Evolutionary conservation across 2,329 filamentous ascomycete genomes (phyloP).

Genomic region (Colletotrichum sidae): DNA sequence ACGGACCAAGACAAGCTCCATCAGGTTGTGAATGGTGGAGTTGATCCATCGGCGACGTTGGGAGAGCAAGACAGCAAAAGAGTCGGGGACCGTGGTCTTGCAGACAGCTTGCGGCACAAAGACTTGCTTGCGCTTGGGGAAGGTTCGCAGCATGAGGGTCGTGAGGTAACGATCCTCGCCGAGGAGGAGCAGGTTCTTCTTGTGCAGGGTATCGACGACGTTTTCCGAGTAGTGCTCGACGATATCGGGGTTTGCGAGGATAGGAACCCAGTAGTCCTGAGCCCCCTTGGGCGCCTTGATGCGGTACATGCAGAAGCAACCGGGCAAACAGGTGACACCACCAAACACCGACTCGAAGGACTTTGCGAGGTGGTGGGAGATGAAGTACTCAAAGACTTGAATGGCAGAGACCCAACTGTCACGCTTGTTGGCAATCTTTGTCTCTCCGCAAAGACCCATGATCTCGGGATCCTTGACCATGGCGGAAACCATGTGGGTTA

Average conservation of each 20-base stretch:
- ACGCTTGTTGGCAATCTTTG: constrained; percentile 99
- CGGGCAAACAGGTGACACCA: constrained; percentile 97
- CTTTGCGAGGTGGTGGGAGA: constrained; percentile 96
- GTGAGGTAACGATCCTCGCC: constrained; percentile 96
- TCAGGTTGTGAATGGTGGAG: constrained; percentile 97
- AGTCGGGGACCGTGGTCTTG: constrained; percentile 96
- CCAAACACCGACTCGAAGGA: constrained; percentile 98
- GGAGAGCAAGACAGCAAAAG: constrained; percentile 91
- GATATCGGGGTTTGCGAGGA: constrained; percentile 96
- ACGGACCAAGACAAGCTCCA: constrained; percentile 94
- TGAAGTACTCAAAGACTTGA: constrained; percentile 99
- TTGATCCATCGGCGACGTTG: constrained; percentile 99
- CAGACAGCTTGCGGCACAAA: constrained; percentile 99
- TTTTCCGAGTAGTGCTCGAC: constrained; percentile 99
- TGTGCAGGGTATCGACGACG: constrained; percentile 97
- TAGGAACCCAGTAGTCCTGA: constrained; percentile 99
- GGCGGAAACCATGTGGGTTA: constrained; percentile 98
- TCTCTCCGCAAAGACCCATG: constrained; percentile 98
- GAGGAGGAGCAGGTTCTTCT: constrained; percentile 92
- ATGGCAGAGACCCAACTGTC: constrained; percentile 97
- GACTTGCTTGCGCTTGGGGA: constrained; percentile 98
- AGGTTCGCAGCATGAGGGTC: constrained; percentile 97
- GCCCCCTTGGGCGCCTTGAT: constrained; percentile 99
- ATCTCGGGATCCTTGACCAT: constrained; percentile 99
- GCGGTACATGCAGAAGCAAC: constrained; percentile 99